Evolutionary conservation across 108 stramenopile species (phyloP), one percentile per base, ranked within the genome.

Genomic region (Cylindrotheca fusiformis): DNA sequence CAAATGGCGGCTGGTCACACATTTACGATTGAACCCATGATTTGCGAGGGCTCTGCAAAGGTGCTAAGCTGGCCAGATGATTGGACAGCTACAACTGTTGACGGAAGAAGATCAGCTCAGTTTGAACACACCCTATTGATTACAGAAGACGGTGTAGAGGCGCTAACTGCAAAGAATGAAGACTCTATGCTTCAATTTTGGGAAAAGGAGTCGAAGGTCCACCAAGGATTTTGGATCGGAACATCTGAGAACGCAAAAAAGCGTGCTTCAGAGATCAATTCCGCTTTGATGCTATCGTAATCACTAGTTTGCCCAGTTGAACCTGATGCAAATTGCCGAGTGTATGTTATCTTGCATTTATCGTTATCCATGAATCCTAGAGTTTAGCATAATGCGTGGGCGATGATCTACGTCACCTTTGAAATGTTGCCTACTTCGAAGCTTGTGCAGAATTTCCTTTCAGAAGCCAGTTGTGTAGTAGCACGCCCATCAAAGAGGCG

Each of bases 11-110:
- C 79, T 0, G 99, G 99, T 4, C 96, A 97, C 75, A 94, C 91
- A 3, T 97, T 99, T 80, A 99, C 99, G 19, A 98, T 99, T 65
- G 99, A 99, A 76, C 99, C 99, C 2, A 97, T 98, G 97, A 97
- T 99, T 67, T 94, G 93, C 55, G 94, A 96, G 67, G 97, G 96
- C 23, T 66, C 65, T 0, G 59, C 68, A 31, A 62, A 75, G 62
- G 60, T 59, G 4, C 32, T 81, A 21, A 76, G 29, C 21, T 99
- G 99, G 97, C 77, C 84, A 12, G 99, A 99, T 73, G 85, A 89
- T 55, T 99, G 99, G 99, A 99, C 99, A 20, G 95, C 88, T 0
- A 87, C 87, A 1, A 94, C 93, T 8, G 49, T 58, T 12, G 90
- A 94, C 74, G 93, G 93, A 2, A 69, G 69, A 31, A 67, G 88